Conservation (phyloP, 164 flowering plant species). For the Berberis thunbergii region DNA sequence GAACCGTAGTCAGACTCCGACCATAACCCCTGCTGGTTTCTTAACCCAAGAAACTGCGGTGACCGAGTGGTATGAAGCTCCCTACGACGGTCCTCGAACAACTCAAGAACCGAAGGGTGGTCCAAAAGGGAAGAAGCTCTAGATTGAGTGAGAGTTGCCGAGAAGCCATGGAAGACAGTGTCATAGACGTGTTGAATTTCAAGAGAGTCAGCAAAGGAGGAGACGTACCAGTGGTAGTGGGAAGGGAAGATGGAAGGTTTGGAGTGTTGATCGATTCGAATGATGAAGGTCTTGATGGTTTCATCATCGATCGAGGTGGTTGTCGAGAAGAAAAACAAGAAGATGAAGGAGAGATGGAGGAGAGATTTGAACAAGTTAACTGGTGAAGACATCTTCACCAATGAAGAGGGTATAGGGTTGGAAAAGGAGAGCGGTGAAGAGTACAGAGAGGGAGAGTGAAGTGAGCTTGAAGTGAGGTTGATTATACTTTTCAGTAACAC, state of each 20-base stretch:
- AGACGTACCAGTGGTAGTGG: conserved; percentile 79
- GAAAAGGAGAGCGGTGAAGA: no score
- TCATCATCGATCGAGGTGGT: not conserved
- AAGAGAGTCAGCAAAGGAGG: conserved; percentile 42
- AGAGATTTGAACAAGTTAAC: conserved; percentile 4
- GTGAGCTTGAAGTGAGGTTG: no score
- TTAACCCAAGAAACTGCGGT: conserved; percentile 87
- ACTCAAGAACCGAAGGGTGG: conserved; percentile 64
- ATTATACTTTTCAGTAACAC: no score
- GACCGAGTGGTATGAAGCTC: conserved; percentile 92
- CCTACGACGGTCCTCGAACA: conserved; percentile 62
- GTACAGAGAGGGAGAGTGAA: no score
- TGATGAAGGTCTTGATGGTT: conserved; percentile 47
- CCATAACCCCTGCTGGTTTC: conserved; percentile 84
- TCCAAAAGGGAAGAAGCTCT: conserved; percentile 32
- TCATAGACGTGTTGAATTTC: conserved; percentile 68
- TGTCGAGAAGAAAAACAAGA: not conserved
- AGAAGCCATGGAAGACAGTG: conserved; percentile 91
- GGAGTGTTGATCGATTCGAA: conserved; percentile 48
- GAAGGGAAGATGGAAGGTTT: conserved; percentile 86
- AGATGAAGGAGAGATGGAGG: not conserved
- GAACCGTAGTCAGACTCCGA: conserved; percentile 90
- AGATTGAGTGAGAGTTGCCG: conserved; percentile 46
- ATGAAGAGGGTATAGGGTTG: not conserved
- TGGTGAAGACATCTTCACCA: conserved; percentile 5